phyloP scores from a whole-genome alignment of 208 protist species.

The Leishmania mexicana region DNA sequence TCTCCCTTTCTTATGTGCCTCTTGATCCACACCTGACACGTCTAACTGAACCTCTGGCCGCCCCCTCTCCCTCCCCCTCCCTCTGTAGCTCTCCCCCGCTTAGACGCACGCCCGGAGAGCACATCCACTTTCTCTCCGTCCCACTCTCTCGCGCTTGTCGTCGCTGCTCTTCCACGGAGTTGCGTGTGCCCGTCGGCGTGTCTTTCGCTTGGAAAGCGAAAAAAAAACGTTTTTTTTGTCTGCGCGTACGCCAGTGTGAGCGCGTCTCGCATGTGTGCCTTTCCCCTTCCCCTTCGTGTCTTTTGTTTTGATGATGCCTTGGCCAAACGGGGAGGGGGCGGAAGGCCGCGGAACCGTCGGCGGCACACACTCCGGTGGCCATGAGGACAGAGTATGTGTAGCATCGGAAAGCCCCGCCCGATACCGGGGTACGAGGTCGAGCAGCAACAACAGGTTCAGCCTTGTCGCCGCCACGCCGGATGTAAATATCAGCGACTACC shows the following conservation, averaged over 20 bases:
- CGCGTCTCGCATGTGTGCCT: not conserved
- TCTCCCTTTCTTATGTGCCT: not conserved
- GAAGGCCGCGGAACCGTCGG: not conserved
- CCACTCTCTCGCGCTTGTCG: not conserved
- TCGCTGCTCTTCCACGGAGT: not conserved
- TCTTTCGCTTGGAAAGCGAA: not conserved
- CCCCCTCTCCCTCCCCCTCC: not conserved
- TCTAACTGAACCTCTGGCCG: not conserved
- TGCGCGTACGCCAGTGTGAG: not conserved
- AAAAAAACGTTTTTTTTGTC: no score
- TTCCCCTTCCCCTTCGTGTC: not conserved
- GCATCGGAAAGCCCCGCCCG: not conserved
- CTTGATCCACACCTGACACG: not conserved
- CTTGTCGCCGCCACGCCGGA: slow-evolving; percentile 14
- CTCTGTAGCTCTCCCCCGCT: not conserved
- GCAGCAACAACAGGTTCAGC: not conserved
- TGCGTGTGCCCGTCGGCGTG: not conserved
- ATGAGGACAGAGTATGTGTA: not conserved
- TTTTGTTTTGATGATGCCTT: slow-evolving; percentile 1
- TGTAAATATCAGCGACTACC: slow-evolving; percentile 11
- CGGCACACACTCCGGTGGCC: not conserved
- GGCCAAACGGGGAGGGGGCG: not conserved
- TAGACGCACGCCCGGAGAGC: not conserved
- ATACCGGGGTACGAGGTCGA: not conserved
- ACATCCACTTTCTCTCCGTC: not conserved